Percentiles rank a stretch among this genome's conserved stretches.
These are phyloP conservation scores for Acanthochlamys bracteata DNA, from an alignment of 106 monocot species.

Conservation along the genomic window DNA sequence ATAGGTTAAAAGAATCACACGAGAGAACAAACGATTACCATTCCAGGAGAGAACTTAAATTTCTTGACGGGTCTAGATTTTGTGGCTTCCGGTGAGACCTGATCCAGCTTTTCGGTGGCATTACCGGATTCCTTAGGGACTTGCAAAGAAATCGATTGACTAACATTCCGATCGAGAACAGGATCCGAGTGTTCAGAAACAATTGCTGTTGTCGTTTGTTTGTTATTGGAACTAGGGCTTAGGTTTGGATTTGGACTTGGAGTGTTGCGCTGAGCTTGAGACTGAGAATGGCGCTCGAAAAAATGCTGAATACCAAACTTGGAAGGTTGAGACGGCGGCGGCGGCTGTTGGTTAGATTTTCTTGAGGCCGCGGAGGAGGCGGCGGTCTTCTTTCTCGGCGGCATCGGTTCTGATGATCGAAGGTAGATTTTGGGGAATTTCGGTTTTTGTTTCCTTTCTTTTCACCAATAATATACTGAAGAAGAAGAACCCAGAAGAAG, in stretches of 20 bases:
- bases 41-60: slow-evolving; percentile 87
- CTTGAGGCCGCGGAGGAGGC: slow-evolving; percentile 25
- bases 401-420: too few relatives aligned
- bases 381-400: slow-evolving; percentile 48
- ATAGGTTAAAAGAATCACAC: not conserved
- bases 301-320: slow-evolving; percentile 98
- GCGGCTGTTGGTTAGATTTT: slow-evolving; percentile 47
- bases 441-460: too few relatives aligned
- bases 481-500: too few relatives aligned
- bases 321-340: slow-evolving; percentile 54
- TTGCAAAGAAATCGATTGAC: too few relatives aligned
- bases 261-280: slow-evolving; percentile 21
- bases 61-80: slow-evolving; percentile 52
- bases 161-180: too few relatives aligned
- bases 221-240: too few relatives aligned
- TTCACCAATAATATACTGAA: too few relatives aligned
- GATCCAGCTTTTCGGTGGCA: slow-evolving; percentile 18
- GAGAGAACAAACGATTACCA: slow-evolving; percentile 42
- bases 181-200: too few relatives aligned
- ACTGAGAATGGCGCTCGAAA: slow-evolving; percentile 89
- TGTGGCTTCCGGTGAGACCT: slow-evolving; percentile 63
- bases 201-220: too few relatives aligned
- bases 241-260: slow-evolving; percentile 8
- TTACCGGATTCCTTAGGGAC: not conserved
- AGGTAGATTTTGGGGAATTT: too few relatives aligned